phyloP scores from a whole-genome alignment of 371 early-diverging fungal genomes.

The Capniomyces stellatus region DNA sequence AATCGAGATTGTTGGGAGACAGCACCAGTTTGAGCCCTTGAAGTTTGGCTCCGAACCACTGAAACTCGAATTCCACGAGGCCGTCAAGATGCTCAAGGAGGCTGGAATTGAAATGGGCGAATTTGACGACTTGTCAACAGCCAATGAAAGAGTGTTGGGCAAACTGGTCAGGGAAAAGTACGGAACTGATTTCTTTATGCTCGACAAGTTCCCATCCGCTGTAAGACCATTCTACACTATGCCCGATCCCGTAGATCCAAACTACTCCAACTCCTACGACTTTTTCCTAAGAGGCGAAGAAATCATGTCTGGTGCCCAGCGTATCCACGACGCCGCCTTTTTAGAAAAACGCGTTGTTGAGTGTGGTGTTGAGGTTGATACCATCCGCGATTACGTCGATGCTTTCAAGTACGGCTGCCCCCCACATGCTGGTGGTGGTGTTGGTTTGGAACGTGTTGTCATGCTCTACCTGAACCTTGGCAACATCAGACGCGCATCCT shows the following conservation, averaged over 20 bases:
- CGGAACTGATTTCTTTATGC: constrained; percentile 95
- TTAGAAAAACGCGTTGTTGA: constrained; percentile 67
- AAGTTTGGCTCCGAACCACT: constrained; percentile 74
- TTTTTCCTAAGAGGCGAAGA: constrained; percentile 99
- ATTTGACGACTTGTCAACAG: constrained; percentile 86
- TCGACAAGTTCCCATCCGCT: constrained; percentile 97
- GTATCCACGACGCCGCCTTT: constrained; percentile 85
- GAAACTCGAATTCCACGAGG: constrained; percentile 78
- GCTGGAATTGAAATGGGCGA: constrained; percentile 84
- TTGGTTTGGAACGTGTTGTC: constrained; percentile 96
- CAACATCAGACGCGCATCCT: constrained; percentile 90
- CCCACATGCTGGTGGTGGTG: constrained; percentile 99
- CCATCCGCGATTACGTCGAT: constrained; percentile 89
- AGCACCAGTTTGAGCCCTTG: constrained; percentile 87
- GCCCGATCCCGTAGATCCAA: constrained; percentile 73
- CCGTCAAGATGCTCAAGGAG: constrained; percentile 79
- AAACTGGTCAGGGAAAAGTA: constrained; percentile 87
- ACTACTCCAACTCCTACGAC: constrained; percentile 98
- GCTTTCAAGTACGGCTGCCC: constrained; percentile 98
- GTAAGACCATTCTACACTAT: constrained; percentile 99
- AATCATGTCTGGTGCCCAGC: constrained; percentile 98
- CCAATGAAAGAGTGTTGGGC: constrained; percentile 87
- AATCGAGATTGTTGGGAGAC: constrained; percentile 74
- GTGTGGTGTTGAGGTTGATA: constrained; percentile 64
- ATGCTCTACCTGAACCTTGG: constrained; percentile 92